Conservation (phyloP, 148 eudicot genomes). For the Chenopodium quinoa region DNA sequence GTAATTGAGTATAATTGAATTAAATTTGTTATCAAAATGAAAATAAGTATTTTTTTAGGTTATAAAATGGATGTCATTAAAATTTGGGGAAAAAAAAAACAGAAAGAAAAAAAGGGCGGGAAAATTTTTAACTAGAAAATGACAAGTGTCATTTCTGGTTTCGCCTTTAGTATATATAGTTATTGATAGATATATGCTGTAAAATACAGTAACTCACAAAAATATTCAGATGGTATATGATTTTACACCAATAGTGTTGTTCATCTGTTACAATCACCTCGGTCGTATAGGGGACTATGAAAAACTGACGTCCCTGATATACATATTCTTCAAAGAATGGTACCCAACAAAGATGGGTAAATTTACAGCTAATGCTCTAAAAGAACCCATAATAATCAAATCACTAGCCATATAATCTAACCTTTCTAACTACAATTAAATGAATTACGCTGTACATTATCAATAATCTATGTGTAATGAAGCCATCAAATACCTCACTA, state of each 20-base stretch:
- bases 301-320: constrained; percentile 20
- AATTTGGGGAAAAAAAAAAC: too few species aligned
- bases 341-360: constrained; percentile 7
- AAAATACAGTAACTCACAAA: not conserved
- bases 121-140: too few species aligned
- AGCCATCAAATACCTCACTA: not conserved
- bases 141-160: too few species aligned
- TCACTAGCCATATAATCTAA: constrained; percentile 5
- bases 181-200: too few species aligned
- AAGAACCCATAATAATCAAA: not conserved
- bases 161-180: too few species aligned
- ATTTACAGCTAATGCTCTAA: constrained; percentile 17
- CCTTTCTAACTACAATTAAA: constrained; percentile 15
- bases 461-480: constrained; percentile 4
- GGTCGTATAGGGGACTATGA: not conserved
- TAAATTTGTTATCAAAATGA: too few species aligned
- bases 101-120: too few species aligned
- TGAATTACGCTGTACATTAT: constrained; percentile 23
- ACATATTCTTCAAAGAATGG: constrained; percentile 5
- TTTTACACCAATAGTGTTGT: not conserved
- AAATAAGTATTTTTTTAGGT: too few species aligned
- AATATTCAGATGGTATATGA: not conserved
- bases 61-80: too few species aligned
- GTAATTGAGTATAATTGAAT: too few species aligned
- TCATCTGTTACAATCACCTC: not conserved